phyloP scores from a whole-genome alignment of 2,329 filamentous ascomycete species.

The Epichloe elymi region DNA sequence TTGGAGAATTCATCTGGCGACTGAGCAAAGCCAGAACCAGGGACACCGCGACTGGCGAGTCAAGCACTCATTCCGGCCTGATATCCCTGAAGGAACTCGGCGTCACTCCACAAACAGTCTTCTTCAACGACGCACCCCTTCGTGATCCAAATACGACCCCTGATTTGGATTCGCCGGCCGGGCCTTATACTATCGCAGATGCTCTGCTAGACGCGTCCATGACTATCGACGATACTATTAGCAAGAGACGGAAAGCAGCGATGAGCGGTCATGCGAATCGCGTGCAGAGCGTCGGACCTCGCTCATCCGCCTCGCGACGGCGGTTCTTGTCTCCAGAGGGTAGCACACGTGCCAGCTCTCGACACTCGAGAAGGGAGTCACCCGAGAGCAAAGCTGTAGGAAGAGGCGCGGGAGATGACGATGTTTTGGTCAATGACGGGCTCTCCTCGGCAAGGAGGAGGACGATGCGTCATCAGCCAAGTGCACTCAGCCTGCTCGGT shows the following conservation, averaged over 20 bases:
- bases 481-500: constrained; percentile 45
- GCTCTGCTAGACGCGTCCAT: constrained; percentile 85
- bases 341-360: constrained; percentile 19
- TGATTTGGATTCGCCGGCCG: constrained; percentile 20
- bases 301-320: constrained; percentile 12
- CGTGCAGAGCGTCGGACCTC: constrained; percentile 22
- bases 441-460: constrained; percentile 31
- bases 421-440: constrained; percentile 24
- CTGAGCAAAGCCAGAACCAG: constrained; percentile 59
- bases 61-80: constrained; percentile 27
- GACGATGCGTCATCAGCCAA: constrained; percentile 42
- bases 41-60: constrained; percentile 25
- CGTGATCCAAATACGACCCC: constrained; percentile 24
- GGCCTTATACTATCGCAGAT: constrained; percentile 71
- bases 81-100: constrained; percentile 62
- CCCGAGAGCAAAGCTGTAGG: constrained; percentile 16
- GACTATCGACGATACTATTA: constrained; percentile 59
- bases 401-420: constrained; percentile 17
- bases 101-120: constrained; percentile 75
- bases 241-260: constrained; percentile 38
- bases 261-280: constrained; percentile 37
- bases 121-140: constrained; percentile 69
- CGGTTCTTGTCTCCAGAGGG: constrained; percentile 20
- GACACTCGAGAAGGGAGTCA: constrained; percentile 24
- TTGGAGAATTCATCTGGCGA: constrained; percentile 86